Conservation (phyloP, 345 rosid genomes). For the Hypericum perforatum region DNA sequence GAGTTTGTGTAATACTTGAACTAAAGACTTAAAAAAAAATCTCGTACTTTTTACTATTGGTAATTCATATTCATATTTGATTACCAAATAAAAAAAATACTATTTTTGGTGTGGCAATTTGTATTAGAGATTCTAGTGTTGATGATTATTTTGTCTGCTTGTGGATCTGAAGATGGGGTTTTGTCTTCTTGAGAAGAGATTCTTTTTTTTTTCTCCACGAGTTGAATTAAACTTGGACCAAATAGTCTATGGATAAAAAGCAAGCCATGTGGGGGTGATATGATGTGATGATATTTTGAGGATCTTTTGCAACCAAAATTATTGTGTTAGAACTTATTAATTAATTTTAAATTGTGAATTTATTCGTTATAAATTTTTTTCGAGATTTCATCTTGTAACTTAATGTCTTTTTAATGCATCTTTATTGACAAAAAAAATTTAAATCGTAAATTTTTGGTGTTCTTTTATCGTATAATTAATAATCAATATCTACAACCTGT, state of each 20-base stretch:
- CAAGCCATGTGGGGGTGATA: not conserved
- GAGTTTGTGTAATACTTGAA: no score
- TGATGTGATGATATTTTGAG: no score
- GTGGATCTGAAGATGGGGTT: conserved; percentile 9
- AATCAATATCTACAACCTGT: no score
- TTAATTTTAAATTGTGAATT: not conserved
- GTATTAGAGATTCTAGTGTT: not conserved
- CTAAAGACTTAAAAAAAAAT: no score
- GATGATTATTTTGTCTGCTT: not conserved
- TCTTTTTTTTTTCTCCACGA: not conserved
- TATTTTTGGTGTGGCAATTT: not conserved
- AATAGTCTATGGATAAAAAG: conserved; percentile 5
- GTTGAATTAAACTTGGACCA: conserved; percentile 10
- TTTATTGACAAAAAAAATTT: no score
- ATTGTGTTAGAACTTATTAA: not conserved
- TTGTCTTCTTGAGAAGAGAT: not conserved
- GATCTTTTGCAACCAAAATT: not conserved
- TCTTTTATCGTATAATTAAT: no score
- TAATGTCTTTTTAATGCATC: no score
- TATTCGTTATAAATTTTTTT: no score
- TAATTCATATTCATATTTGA: not conserved
- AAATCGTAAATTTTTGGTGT: no score
- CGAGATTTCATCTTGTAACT: not conserved
- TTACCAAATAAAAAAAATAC: not conserved
- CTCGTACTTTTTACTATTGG: no score